Evolutionary conservation across 768 basidiomycete species (phyloP).

Genomic region (Mrakia gelida): DNA sequence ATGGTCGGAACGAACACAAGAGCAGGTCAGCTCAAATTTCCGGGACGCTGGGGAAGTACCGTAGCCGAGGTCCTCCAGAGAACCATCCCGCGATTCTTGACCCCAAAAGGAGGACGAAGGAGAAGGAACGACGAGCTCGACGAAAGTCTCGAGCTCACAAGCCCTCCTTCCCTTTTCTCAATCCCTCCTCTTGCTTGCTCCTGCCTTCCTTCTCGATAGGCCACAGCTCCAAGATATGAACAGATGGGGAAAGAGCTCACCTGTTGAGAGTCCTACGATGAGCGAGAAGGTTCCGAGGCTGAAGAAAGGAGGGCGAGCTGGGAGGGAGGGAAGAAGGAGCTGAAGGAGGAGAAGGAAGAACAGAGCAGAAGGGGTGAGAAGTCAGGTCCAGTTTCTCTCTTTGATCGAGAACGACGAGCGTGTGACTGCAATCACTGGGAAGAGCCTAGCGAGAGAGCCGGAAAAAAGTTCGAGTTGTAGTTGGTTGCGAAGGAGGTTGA

Average conservation of each 20-base stretch:
- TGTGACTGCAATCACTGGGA: too few species aligned
- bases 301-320: neutral
- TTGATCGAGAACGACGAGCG: too few species aligned
- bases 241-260: too few species aligned
- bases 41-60: too few species aligned
- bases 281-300: too few species aligned
- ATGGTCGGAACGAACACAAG: too few species aligned
- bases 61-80: too few species aligned
- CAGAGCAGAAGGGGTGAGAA: neutral
- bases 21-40: too few species aligned
- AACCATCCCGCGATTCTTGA: too few species aligned
- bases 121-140: neutral
- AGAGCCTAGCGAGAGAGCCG: too few species aligned
- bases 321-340: neutral
- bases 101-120: neutral
- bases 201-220: neutral
- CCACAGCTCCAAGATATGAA: too few species aligned
- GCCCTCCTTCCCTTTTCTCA: neutral
- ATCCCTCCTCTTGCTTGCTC: neutral
- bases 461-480: neutral
- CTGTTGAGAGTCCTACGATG: too few species aligned
- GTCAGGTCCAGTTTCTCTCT: neutral
- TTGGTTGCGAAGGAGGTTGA: neutral
- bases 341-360: neutral
- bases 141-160: neutral